Base-by-base conservation (phyloP, 805 yeast genomes). In the Scheffersomyces stipitis region DNA sequence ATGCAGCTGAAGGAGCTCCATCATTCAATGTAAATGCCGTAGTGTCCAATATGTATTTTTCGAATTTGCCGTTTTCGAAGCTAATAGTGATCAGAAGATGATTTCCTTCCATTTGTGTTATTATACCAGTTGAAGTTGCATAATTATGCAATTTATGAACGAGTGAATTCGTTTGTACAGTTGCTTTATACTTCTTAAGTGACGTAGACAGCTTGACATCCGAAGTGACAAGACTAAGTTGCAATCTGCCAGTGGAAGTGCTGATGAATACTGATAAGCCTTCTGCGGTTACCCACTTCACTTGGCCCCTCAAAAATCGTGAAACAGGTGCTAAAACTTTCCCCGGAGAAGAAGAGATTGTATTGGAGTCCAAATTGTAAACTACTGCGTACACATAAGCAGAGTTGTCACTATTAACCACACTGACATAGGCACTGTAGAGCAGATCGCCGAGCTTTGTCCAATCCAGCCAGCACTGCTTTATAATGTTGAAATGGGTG, bases 41-140 rank as follows among this genome's bases (percentile, higher is more conserved):
- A 2, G 31, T 5, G 18, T 44, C 38, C 12, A 49, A 31, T 9
- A 26, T 18, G 15, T 44, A 37, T 0, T 49, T 38, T 18, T 46
- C 49, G 27, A 57, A 53, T 7, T 32, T 35, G 2, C 60, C 61
- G 33, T 46, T 39, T 30, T 54, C 60, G 31, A 31, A 51, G 4
- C 51, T 31, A 7, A 56, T 17, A 4, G 45, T 41, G 2, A 51
- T 18, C 5, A 34, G 35, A 15, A 51, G 26, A 4, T 9, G 24
- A 4, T 30, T 29, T 1, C 12, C 26, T 5, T 28, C 17, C 14
- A 31, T 23, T 5, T 26, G 10, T 12, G 20, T 18, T 8, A 18
- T 17, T 8, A 41, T 26, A 4, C 41, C 45, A 3, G 38, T 9
- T 5, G 36, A 18, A 9, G 37, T 28, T 6, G 37, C 14, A 24